Base-by-base conservation (phyloP, 805 yeast genomes). In the Myxozyma melibiosi region DNA sequence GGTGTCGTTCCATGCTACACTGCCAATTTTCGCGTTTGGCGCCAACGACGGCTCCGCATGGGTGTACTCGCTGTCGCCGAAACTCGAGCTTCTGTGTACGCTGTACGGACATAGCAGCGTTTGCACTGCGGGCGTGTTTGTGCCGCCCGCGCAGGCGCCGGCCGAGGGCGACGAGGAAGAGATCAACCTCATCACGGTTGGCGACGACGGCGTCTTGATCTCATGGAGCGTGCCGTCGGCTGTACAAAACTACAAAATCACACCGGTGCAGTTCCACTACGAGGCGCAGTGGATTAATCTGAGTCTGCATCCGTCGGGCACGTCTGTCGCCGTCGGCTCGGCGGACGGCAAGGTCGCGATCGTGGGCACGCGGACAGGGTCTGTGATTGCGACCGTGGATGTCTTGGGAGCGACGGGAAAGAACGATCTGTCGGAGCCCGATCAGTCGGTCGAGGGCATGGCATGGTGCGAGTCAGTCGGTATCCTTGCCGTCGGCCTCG, bases 31-130 rank as follows among this genome's bases (percentile, higher is more conserved):
- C 76, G 97, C 98, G 13, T 89, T 88, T 69, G 97, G 98, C 61
- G 92, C 90, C 22, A 76, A 78, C 6, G 97, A 91, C 71, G 99
- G 99, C 2, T 86, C 96, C 0, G 95, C 91, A 2, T 92, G 97
- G 96, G 89, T 86, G 27, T 94, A 90, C 70, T 88, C 85, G 67
- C 79, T 91, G 24, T 3, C 28, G 57, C 81, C 86, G 49, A 72
- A 80, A 9, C 72, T 87, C 51, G 89, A 83, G 56, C 87, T 60
- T 47, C 52, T 73, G 31, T 67, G 74, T 1, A 75, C 72, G 4
- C 64, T 75, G 40, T 58, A 58, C 68, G 83, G 85, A 18, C 98
- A 92, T 73, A 84, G 87, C 56, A 73, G 80, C 56, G 94, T 91
- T 65, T 85, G 92, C 70, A 87, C 91, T 30, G 82, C 79, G 62